phyloP scores from a whole-genome alignment of 1,139 yeast species.

The Suhomyces maxii region DNA sequence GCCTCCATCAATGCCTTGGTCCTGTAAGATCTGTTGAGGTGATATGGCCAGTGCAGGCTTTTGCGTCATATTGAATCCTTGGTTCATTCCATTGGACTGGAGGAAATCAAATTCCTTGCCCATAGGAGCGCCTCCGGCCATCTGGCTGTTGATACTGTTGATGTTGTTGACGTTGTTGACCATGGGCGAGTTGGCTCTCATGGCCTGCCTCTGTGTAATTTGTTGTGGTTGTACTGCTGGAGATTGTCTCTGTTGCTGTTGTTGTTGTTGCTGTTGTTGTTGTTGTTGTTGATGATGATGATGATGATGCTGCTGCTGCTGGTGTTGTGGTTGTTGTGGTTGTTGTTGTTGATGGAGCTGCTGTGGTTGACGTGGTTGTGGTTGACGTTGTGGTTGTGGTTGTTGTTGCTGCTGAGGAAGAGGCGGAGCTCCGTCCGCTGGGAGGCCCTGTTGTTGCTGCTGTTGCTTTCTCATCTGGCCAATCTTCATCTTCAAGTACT shows the following conservation, averaged over 20 bases:
- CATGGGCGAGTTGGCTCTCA: conserved; percentile 4
- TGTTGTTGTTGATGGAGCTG: background rate
- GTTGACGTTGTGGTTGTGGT: conserved; percentile 12
- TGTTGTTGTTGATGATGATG: conserved; percentile 12
- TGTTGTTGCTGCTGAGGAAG: conserved; percentile 9
- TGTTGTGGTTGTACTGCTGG: conserved; percentile 3
- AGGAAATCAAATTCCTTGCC: conserved; percentile 6
- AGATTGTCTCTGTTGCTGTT: conserved; percentile 1
- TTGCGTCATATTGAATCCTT: conserved; percentile 5
- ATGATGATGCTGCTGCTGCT: conserved; percentile 10
- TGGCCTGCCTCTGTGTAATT: conserved; percentile 1
- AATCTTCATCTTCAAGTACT: conserved; percentile 47
- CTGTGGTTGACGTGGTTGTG: conserved; percentile 12
- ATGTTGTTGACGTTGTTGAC: conserved; percentile 1
- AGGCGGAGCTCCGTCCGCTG: conserved; percentile 2
- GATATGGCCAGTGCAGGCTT: conserved; percentile 28
- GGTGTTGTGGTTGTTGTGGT: conserved; percentile 10
- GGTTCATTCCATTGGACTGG: conserved; percentile 5
- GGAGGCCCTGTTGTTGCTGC: conserved; percentile 17
- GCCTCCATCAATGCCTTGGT: conserved; percentile 14
- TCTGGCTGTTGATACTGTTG: background rate
- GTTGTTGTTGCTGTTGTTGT: conserved; percentile 11
- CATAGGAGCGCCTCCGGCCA: background rate
- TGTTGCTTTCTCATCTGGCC: conserved; percentile 41
- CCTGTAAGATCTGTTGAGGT: conserved; percentile 41